A percentile compares a stretch with the other conserved stretches of the same genome.
Conservation (phyloP, 352 stramenopile species). For the Phytophthora podocarpi region DNA sequence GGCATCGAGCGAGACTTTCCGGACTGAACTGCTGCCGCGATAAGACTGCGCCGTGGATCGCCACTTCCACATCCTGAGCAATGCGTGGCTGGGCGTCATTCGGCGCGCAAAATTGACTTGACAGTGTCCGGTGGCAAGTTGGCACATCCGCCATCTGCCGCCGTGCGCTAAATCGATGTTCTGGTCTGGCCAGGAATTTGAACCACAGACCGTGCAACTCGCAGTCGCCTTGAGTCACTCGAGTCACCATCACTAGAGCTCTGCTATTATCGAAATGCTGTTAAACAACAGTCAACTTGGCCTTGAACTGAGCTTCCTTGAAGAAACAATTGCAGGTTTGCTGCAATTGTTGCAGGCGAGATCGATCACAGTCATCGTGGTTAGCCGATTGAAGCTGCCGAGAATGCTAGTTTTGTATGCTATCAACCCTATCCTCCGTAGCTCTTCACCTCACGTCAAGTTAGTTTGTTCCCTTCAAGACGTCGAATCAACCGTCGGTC, state of each 20-base stretch:
- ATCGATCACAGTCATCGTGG: too few relatives aligned
- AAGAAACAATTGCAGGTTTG: too few relatives aligned
- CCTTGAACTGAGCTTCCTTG: too few relatives aligned
- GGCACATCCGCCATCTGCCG: conserved; percentile 14
- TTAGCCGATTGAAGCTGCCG: background rate
- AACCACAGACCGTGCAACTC: background rate
- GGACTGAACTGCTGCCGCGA: background rate
- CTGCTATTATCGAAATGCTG: too few relatives aligned
- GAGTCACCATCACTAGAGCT: too few relatives aligned
- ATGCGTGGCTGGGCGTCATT: background rate
- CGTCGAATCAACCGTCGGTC: background rate
- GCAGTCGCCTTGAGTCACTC: background rate
- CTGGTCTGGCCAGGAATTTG: conserved; percentile 9
- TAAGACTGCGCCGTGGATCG: background rate
- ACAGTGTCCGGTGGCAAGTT: too few relatives aligned
- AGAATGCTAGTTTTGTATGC: conserved; percentile 12
- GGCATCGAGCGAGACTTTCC: background rate
- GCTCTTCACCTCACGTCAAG: conserved; percentile 10
- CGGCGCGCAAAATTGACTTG: conserved; percentile 1
- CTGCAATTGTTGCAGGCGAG: too few relatives aligned
- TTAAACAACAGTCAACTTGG: too few relatives aligned
- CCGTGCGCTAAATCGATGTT: conserved; percentile 10
- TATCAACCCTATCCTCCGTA: conserved; percentile 9
- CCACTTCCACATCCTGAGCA: background rate
- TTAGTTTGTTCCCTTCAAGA: conserved; percentile 5